Base-by-base conservation (phyloP, 2,329 filamentous ascomycete genomes). In the Alternaria ethzedia region DNA sequence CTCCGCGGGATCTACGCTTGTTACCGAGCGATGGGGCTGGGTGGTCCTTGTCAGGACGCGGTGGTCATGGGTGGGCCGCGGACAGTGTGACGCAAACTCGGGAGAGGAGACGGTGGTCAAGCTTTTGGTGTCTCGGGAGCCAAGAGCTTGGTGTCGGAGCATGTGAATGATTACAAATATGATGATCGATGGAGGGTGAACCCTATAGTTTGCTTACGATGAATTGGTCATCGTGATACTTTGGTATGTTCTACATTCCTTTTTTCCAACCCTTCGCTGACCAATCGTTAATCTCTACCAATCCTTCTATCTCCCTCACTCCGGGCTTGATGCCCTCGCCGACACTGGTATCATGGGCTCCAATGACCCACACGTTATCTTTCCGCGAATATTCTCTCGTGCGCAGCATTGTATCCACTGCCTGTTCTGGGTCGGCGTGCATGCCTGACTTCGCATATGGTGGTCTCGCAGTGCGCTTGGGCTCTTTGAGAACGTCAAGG, bases 261-360 rank as follows among this genome's bases (percentile, higher is more conserved):
- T 63, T 70, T 65, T 77, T 77, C 76, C 72, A 76, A 13, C 65
- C 66, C 32, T 69, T 74, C 21, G 59, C 55, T 12, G 25, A 59
- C 75, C 76, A 78, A 2, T 64, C 67, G 30, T 74, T 73, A 25
- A 78, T 52, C 30, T 63, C 50, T 12, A 75, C 57, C 10, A 77
- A 60, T 0, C 75, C 74, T 26, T 72, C 54, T 9, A 79, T 69
- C 30, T 70, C 68, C 55, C 70, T 70, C 57, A 64, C 55, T 2
- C 66, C 71, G 4, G 66, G 54, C 21, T 61, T 54, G 36, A 78
- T 71, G 1, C 55, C 59, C 28, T 75, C 67, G 5, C 73, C 72
- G 20, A 76, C 61, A 50, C 68, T 76, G 28, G 68, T 72, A 26
- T 79, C 75, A 54, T 79, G 76, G 8, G 75, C 76, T 10, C 70